Evolutionary conservation across 2,329 filamentous ascomycete genomes (phyloP), one percentile per base, ranked within the genome.

Genomic region (Thyridium curvatum): DNA sequence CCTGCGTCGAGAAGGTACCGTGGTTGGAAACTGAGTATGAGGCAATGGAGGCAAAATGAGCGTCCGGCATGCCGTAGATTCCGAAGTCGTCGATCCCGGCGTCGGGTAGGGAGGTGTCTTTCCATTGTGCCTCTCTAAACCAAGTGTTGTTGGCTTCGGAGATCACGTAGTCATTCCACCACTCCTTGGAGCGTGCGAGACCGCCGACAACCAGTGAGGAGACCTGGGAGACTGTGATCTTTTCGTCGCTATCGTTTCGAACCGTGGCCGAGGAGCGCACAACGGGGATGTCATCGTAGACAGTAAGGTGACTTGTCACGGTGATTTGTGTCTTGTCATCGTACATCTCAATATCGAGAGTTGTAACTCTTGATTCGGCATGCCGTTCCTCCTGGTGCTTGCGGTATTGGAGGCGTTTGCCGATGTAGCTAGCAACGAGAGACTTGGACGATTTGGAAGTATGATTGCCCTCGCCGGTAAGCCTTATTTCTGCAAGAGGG

Each of bases 81-180:
- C 52, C 50, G 21, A 46, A 43, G 35, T 53, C 45, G 36, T 61
- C 53, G 8, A 59, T 33, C 4, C 57, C 54, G 10, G 58, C 39
- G 17, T 49, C 48, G 8, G 55, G 48, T 10, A 59, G 46, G 12
- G 44, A 38, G 10, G 47, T 36, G 4, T 50, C 48, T 4, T 47
- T 46, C 58, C 59, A 60, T 38, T 60, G 55, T 1, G 52, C 50
- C 43, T 62, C 54, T 21, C 59, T 44, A 38, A 62, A 59, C 57
- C 58, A 60, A 3, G 46, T 50, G 37, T 56, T 60, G 17, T 48
- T 26, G 6, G 21, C 21, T 10, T 26, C 21, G 21, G 21, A 26
- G 6, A 55, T 35, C 4, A 26, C 38, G 21, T 54, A 57, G 33
- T 57, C 49, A 2, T 44, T 9, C 49, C 21, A 26, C 21, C 49